These are phyloP conservation scores for Priceomyces fermenticarens DNA, from an alignment of 805 yeast genomes.

Conservation along the genomic window DNA sequence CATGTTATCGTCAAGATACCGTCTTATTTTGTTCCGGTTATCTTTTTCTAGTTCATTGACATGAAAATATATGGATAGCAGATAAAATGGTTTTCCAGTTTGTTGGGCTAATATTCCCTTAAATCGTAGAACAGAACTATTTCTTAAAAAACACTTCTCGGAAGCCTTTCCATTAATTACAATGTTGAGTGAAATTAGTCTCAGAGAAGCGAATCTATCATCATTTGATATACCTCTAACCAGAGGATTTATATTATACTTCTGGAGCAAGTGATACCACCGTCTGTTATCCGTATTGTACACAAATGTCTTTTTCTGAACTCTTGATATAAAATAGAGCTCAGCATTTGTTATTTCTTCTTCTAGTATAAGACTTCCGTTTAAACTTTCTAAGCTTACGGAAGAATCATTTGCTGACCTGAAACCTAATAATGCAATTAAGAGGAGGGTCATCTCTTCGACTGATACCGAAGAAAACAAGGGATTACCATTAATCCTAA, in stretches of 20 bases:
- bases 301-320: constrained; percentile 25
- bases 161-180: constrained; percentile 5
- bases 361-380: constrained; percentile 52
- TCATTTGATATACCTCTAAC: neutral
- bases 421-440: constrained; percentile 46
- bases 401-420: neutral
- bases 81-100: constrained; percentile 16
- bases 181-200: constrained; percentile 10
- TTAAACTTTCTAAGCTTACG: constrained; percentile 37
- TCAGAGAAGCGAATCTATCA: constrained; percentile 4
- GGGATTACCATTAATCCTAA: constrained; percentile 56
- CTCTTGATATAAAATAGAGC: constrained; percentile 57
- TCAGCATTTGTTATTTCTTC: constrained; percentile 64
- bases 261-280: constrained; percentile 42
- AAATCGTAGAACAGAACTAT: constrained; percentile 27
- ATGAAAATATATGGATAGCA: constrained; percentile 23
- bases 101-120: constrained; percentile 29
- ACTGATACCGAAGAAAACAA: constrained; percentile 28
- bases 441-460: constrained; percentile 31
- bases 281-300: constrained; percentile 18
- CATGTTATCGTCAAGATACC: constrained; percentile 26
- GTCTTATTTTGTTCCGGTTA: constrained; percentile 11
- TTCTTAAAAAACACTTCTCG: constrained; percentile 18
- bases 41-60: constrained; percentile 17
- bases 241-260: constrained; percentile 27